These are phyloP conservation scores for Rusavskia elegans DNA, from an alignment of 495 filamentous ascomycete species.

Conservation along the genomic window DNA sequence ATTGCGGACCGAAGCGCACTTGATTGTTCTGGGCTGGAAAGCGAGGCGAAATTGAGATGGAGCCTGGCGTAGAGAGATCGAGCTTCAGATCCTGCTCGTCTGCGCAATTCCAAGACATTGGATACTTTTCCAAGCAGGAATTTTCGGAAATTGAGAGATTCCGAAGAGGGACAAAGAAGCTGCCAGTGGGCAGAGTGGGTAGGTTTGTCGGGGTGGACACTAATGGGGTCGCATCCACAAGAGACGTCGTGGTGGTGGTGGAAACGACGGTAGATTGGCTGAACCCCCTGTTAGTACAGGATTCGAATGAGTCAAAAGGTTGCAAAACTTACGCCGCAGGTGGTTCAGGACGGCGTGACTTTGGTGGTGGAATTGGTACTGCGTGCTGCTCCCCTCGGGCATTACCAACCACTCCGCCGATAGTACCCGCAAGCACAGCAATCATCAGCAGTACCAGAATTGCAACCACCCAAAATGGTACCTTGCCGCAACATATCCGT, in stretches of 20 bases:
- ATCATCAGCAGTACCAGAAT: conserved; percentile 36
- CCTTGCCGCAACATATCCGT: conserved; percentile 41
- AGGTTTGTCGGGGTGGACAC: conserved; percentile 40
- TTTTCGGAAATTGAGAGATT: conserved; percentile 38
- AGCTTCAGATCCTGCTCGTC: conserved; percentile 25
- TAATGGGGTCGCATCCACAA: conserved; percentile 49
- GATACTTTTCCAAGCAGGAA: conserved; percentile 48
- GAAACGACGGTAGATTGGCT: conserved; percentile 22
- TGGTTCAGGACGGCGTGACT: conserved; percentile 10
- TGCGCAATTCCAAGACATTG: conserved; percentile 54
- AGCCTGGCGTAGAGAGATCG: conserved; percentile 9
- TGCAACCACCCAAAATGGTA: conserved; percentile 54
- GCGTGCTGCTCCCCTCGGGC: conserved; percentile 24
- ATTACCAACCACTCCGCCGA: conserved; percentile 46
- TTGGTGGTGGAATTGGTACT: background rate
- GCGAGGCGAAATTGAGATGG: conserved; percentile 1
- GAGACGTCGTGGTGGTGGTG: conserved; percentile 35
- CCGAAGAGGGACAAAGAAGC: conserved; percentile 42
- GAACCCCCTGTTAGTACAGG: conserved; percentile 7
- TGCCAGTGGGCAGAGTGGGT: conserved; percentile 45
- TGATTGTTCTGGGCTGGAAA: conserved; percentile 13
- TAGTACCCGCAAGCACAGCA: conserved; percentile 36
- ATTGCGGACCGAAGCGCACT: conserved; percentile 58
- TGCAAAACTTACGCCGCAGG: conserved; percentile 20
- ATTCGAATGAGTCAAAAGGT: background rate